phyloP scores from a whole-genome alignment of 1,284 basidiomycete genomes.

The Rhodotorula sp. region DNA sequence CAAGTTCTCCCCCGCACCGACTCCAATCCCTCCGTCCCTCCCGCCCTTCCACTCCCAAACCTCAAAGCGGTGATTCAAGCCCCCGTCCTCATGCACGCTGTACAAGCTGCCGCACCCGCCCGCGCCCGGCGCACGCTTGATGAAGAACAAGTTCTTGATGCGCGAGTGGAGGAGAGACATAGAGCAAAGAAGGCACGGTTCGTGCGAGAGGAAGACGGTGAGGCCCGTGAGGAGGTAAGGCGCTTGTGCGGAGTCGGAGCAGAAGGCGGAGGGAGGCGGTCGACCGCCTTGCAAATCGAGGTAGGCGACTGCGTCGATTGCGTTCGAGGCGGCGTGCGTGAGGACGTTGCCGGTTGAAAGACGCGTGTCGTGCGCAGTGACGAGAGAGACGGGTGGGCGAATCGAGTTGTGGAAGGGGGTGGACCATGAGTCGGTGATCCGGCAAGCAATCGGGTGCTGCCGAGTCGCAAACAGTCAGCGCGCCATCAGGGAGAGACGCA shows the following conservation, averaged over 20 bases:
- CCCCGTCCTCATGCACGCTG: slow-evolving; percentile 50
- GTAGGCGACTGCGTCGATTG: slow-evolving; percentile 59
- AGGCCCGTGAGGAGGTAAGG: slow-evolving; percentile 77
- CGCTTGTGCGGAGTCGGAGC: slow-evolving; percentile 33
- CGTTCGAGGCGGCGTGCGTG: slow-evolving; percentile 74
- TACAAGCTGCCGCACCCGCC: slow-evolving; percentile 65
- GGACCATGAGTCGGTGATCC: slow-evolving; percentile 64
- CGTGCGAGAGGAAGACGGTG: slow-evolving; percentile 82
- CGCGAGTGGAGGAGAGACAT: slow-evolving; percentile 91
- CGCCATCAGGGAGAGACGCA: too few species aligned
- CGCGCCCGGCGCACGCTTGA: slow-evolving; percentile 34
- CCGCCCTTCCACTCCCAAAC: slow-evolving; percentile 48
- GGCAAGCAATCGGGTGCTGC: slow-evolving; percentile 72
- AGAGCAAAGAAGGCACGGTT: slow-evolving; percentile 91
- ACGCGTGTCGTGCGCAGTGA: slow-evolving; percentile 65
- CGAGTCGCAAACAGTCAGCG: background rate
- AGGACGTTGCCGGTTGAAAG: slow-evolving; percentile 67
- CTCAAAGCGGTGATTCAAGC: slow-evolving; percentile 50
- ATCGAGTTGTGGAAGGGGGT: slow-evolving; percentile 47
- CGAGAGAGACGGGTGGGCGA: slow-evolving; percentile 39
- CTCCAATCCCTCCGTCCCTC: slow-evolving; percentile 1
- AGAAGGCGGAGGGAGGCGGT: slow-evolving; percentile 43
- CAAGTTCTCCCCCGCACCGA: slow-evolving; percentile 7
- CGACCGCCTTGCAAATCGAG: slow-evolving; percentile 43
- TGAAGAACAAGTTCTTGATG: slow-evolving; percentile 56